These are phyloP conservation scores for Lupinus albus DNA, from an alignment of 306 rosid species.

Conservation along the genomic window DNA sequence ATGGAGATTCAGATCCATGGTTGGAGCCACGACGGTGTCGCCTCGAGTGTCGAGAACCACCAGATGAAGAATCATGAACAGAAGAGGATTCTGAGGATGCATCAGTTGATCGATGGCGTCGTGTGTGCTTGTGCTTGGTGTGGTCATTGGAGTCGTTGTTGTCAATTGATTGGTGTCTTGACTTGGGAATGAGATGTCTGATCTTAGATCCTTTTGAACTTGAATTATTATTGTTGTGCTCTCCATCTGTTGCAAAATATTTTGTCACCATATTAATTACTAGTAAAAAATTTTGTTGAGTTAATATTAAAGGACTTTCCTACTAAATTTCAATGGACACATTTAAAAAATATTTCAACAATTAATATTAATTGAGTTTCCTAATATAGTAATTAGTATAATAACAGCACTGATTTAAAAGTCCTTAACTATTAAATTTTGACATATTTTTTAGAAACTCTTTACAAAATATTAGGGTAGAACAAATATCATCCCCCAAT, in stretches of 20 bases:
- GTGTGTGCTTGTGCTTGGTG: conserved; percentile 45
- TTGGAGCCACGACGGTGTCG: conserved; percentile 44
- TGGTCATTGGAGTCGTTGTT: conserved; percentile 16
- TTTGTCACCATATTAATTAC: no score
- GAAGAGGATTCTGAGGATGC: conserved; percentile 46
- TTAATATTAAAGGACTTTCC: no score
- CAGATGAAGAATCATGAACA: conserved; percentile 33
- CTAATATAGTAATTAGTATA: no score
- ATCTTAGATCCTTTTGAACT: conserved; percentile 8
- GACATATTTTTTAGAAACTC: no score
- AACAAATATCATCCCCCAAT: no score
- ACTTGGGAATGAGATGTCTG: conserved; percentile 37
- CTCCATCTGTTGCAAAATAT: not conserved
- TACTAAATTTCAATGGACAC: no score
- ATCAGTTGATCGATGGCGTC: conserved; percentile 53
- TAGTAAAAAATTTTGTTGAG: no score
- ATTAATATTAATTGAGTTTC: no score
- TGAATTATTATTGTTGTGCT: not conserved
- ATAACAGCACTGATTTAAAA: no score
- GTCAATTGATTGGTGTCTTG: conserved; percentile 49
- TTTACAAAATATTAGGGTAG: no score
- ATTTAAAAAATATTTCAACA: no score
- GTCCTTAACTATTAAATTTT: no score
- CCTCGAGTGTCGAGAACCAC: conserved; percentile 51
- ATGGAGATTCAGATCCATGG: conserved; percentile 40